Conservation (phyloP, 768 basidiomycete species). For the Suillus hirtellus region DNA sequence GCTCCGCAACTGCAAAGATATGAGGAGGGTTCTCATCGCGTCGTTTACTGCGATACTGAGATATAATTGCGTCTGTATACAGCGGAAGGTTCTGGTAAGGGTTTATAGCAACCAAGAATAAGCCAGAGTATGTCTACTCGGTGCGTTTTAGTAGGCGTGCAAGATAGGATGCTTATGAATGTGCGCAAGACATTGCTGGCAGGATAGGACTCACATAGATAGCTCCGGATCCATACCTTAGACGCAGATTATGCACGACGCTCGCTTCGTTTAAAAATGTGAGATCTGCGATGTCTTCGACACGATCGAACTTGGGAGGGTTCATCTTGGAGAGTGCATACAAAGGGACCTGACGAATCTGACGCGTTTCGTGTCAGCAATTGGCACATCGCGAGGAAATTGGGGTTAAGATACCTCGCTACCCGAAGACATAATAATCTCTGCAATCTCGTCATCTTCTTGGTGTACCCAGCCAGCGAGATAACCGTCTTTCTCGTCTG, state of each 20-base stretch:
- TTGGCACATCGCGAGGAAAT: slow-evolving; percentile 2
- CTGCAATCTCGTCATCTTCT: slow-evolving; percentile 80
- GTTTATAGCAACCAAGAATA: slow-evolving; percentile 98
- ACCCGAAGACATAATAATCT: slow-evolving; percentile 82
- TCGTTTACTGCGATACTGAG: slow-evolving; percentile 87
- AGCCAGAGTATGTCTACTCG: slow-evolving; percentile 84
- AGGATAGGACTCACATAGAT: slow-evolving; percentile 73
- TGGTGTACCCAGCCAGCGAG: slow-evolving; percentile 91
- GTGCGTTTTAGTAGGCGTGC: slow-evolving; percentile 19
- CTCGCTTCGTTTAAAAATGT: slow-evolving; percentile 98
- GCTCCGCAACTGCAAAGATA: slow-evolving; percentile 95
- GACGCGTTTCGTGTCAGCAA: slow-evolving; percentile 8
- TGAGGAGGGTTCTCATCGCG: slow-evolving; percentile 94
- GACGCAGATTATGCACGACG: slow-evolving; percentile 95
- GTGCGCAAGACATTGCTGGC: slow-evolving; percentile 9
- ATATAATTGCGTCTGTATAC: slow-evolving; percentile 85
- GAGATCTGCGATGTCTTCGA: slow-evolving; percentile 96
- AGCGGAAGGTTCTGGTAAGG: slow-evolving; percentile 92
- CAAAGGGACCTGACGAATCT: slow-evolving; percentile 72
- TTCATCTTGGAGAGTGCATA: slow-evolving; percentile 94
- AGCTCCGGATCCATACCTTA: slow-evolving; percentile 87
- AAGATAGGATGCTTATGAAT: slow-evolving; percentile 12
- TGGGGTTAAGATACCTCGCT: slow-evolving; percentile 62
- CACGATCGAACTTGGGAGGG: slow-evolving; percentile 96
- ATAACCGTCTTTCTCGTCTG: slow-evolving; percentile 90